Conservation (phyloP, 2,329 filamentous ascomycete genomes). For the Trichoderma sp. region DNA sequence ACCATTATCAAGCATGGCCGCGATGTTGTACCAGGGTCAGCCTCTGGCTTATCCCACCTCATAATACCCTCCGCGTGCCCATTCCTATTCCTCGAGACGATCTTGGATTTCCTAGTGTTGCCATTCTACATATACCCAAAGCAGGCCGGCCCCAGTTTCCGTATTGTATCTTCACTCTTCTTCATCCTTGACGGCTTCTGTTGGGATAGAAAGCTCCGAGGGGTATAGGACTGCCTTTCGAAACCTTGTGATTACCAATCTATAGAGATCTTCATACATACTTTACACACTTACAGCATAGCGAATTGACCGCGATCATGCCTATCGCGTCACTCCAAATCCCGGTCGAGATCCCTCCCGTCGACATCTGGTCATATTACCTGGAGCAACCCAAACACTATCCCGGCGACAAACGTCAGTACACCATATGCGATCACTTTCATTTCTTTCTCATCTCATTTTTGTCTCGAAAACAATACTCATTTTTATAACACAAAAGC, state of each 20-base stretch:
- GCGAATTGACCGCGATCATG: constrained; percentile 49
- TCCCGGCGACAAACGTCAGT: constrained; percentile 69
- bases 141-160: background rate
- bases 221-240: background rate
- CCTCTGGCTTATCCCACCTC: background rate
- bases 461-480: background rate
- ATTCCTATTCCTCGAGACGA: background rate
- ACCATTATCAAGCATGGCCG: background rate
- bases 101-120: background rate
- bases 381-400: constrained; percentile 70
- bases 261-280: background rate
- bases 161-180: background rate
- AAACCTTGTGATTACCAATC: background rate
- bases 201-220: background rate
- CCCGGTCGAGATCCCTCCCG: constrained; percentile 65
- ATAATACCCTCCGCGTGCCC: background rate
- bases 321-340: constrained; percentile 66
- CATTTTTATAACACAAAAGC: background rate
- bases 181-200: background rate
- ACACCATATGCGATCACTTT: background rate
- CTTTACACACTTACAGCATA: background rate
- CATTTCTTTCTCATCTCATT: background rate
- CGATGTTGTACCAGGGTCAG: background rate
- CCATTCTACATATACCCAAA: background rate
- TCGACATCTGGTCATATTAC: constrained; percentile 76